phyloP scores from a whole-genome alignment of 2,329 filamentous ascomycete species.

The Ophiostoma sp. region DNA sequence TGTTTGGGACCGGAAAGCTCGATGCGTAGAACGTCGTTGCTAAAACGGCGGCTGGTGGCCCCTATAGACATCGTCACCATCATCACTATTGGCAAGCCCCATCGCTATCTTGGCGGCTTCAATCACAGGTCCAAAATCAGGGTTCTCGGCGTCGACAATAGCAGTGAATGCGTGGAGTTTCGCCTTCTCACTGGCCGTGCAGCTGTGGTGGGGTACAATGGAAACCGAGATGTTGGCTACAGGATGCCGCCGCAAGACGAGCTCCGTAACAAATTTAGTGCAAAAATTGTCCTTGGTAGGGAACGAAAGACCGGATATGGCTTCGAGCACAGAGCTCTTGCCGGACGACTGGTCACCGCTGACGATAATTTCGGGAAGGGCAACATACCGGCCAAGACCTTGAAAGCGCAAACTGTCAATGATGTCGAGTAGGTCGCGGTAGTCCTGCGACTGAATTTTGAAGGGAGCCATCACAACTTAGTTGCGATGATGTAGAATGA shows the following conservation, averaged over 20 bases:
- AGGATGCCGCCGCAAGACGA: slow-evolving; percentile 53
- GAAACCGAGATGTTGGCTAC: slow-evolving; percentile 40
- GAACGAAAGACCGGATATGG: slow-evolving; percentile 62
- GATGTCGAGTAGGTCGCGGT: slow-evolving; percentile 42
- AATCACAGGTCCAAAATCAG: slow-evolving; percentile 40
- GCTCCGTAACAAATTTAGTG: slow-evolving; percentile 63
- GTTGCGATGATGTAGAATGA: no score
- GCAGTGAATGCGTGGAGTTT: slow-evolving; percentile 35
- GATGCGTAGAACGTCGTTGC: slow-evolving; percentile 49
- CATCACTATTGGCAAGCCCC: slow-evolving; percentile 42
- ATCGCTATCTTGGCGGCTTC: slow-evolving; percentile 48
- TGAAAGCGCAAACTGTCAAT: slow-evolving; percentile 44
- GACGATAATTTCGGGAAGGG: slow-evolving; percentile 54
- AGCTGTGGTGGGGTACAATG: slow-evolving; percentile 40
- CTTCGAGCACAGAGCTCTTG: slow-evolving; percentile 66
- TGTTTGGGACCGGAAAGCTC: slow-evolving; percentile 50
- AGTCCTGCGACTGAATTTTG: slow-evolving; percentile 36
- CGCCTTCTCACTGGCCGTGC: slow-evolving; percentile 34
- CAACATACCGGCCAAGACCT: slow-evolving; percentile 42
- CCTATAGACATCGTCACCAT: no score
- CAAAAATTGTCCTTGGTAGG: slow-evolving; percentile 59
- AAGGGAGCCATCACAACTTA: slow-evolving; percentile 36
- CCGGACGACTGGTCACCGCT: slow-evolving; percentile 63
- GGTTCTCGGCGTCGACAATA: slow-evolving; percentile 27
- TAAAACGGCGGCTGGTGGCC: slow-evolving; percentile 41